Percentiles rank a stretch among this genome's conserved stretches.
Evolutionary conservation across 2,329 filamentous ascomycete species (phyloP).

Genomic region (Ophidiomyces ophidiicola): DNA sequence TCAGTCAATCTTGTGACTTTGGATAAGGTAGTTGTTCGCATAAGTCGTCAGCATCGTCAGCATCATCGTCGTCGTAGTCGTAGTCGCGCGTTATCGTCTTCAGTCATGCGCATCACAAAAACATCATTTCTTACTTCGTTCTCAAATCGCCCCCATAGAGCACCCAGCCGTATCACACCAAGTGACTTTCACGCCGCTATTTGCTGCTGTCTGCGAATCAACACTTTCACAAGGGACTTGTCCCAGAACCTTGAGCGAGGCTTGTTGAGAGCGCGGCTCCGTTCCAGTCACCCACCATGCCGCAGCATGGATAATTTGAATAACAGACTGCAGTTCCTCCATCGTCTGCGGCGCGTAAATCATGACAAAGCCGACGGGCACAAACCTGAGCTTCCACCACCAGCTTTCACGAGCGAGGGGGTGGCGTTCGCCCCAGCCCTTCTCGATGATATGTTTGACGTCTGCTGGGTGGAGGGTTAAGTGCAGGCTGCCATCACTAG

Average conservation of each 20-base stretch:
- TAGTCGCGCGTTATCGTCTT: too few species aligned
- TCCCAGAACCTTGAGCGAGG: neutral
- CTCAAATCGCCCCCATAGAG: constrained; percentile 6
- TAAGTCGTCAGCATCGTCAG: too few species aligned
- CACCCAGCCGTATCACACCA: constrained; percentile 9
- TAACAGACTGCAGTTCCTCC: constrained; percentile 54
- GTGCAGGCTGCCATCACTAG: constrained; percentile 64
- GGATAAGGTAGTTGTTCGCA: too few species aligned
- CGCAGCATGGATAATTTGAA: constrained; percentile 59
- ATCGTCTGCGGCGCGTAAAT: constrained; percentile 65
- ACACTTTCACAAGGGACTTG: neutral
- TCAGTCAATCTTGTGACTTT: too few species aligned
- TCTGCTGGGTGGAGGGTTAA: constrained; percentile 70
- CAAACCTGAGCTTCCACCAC: constrained; percentile 53
- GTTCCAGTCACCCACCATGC: constrained; percentile 46
- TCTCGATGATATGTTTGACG: constrained; percentile 56
- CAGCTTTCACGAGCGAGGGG: constrained; percentile 45
- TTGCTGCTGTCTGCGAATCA: neutral
- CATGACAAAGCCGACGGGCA: constrained; percentile 66
- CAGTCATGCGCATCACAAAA: too few species aligned
- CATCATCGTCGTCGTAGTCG: too few species aligned
- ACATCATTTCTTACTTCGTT: too few species aligned
- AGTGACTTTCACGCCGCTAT: neutral
- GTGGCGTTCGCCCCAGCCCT: constrained; percentile 65
- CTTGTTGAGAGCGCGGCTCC: constrained; percentile 10